Conservation (phyloP, 2,329 filamentous ascomycete species). For the Sclerotinia subarctica region DNA sequence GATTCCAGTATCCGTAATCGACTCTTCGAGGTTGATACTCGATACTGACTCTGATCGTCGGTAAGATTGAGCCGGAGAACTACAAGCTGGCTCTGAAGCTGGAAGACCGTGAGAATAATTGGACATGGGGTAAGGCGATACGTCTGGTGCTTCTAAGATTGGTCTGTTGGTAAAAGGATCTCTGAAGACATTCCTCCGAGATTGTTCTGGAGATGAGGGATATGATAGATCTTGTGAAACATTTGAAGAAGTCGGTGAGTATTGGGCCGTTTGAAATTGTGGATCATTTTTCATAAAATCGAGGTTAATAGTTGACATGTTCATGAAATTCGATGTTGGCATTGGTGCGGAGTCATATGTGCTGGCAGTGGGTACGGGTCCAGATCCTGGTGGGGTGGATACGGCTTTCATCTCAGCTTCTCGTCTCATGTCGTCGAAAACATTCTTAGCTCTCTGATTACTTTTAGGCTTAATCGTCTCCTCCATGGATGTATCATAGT, state of each 20-base stretch:
- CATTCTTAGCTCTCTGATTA: constrained; percentile 47
- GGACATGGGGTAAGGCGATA: constrained; percentile 28
- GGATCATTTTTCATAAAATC: constrained; percentile 42
- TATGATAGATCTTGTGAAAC: constrained; percentile 51
- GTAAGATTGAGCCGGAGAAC: constrained; percentile 40
- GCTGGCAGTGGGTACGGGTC: constrained; percentile 45
- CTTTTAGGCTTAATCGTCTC: constrained; percentile 59
- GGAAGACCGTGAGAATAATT: constrained; percentile 24
- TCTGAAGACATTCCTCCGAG: constrained; percentile 46
- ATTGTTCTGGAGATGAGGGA: constrained; percentile 50
- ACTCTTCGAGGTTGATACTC: constrained; percentile 62
- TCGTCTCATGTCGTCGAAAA: constrained; percentile 58
- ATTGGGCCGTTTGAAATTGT: constrained; percentile 28
- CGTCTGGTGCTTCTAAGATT: constrained; percentile 38
- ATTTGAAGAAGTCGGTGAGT: constrained; percentile 33
- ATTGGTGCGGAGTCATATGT: constrained; percentile 53
- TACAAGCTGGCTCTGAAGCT: constrained; percentile 21
- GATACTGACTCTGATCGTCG: constrained; percentile 57
- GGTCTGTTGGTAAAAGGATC: constrained; percentile 46
- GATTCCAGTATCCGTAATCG: constrained; percentile 75
- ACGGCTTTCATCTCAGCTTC: constrained; percentile 52
- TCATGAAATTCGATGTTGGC: constrained; percentile 56
- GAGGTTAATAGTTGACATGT: constrained; percentile 46
- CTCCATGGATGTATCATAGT: constrained; percentile 64
- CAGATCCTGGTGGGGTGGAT: constrained; percentile 56